These are phyloP conservation scores for Cordyceps cateniannulata DNA, from an alignment of 2,329 filamentous ascomycete species.

Conservation along the genomic window DNA sequence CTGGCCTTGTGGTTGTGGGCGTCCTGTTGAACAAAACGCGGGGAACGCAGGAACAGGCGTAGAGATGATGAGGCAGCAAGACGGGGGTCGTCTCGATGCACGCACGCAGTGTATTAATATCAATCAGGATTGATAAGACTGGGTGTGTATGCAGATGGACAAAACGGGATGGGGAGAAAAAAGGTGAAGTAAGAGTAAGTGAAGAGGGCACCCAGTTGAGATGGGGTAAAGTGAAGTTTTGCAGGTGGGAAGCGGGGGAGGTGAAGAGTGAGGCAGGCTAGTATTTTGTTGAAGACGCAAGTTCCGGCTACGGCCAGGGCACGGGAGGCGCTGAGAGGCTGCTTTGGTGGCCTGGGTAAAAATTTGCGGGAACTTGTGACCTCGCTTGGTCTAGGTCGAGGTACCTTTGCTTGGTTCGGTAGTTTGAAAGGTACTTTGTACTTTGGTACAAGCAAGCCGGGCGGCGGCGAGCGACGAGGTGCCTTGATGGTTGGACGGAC, in stretches of 20 bases:
- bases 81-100: background rate
- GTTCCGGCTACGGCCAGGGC: constrained; percentile 3
- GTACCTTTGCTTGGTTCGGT: background rate
- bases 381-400: background rate
- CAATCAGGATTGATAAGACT: background rate
- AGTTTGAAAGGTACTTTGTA: background rate
- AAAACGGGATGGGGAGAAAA: background rate
- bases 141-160: background rate
- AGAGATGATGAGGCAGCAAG: background rate
- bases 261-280: background rate
- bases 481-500: background rate
- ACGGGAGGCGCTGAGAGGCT: no score
- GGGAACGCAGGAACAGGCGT: background rate
- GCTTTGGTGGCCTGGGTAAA: background rate
- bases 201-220: background rate
- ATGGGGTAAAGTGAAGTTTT: background rate
- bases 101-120: background rate
- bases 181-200: background rate
- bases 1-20: background rate
- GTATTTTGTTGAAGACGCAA: background rate
- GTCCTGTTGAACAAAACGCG: background rate
- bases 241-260: constrained; percentile 4
- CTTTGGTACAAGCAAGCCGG: background rate
- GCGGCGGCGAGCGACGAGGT: constrained; percentile 9
- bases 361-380: constrained; percentile 11